Evolutionary conservation across 2,329 filamentous ascomycete genomes (phyloP).

Genomic region (Nothopassalora personata): DNA sequence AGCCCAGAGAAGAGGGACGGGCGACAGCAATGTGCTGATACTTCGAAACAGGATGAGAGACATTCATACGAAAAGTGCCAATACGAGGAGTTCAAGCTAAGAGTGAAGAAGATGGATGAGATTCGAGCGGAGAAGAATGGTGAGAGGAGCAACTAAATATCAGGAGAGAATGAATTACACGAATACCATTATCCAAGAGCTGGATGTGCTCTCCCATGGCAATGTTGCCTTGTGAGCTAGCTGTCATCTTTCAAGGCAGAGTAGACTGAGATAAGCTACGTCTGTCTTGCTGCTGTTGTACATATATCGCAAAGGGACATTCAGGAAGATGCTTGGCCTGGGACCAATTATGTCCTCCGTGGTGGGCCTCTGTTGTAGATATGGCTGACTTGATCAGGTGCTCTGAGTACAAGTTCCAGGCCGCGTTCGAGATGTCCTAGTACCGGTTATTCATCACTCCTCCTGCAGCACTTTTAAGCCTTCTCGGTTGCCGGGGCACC

Average conservation of each 20-base stretch:
- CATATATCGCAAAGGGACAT: conserved; percentile 15
- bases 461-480: no score
- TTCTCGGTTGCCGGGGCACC: not conserved
- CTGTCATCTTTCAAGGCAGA: not conserved
- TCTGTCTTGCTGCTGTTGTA: conserved; percentile 18
- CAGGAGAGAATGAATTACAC: conserved; percentile 4
- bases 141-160: conserved; percentile 69
- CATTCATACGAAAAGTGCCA: conserved; percentile 99
- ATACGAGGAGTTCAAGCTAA: conserved; percentile 97
- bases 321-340: not conserved
- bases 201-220: not conserved
- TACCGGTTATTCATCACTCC: no score
- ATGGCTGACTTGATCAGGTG: no score
- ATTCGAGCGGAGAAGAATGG: conserved; percentile 79
- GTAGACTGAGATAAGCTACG: not conserved
- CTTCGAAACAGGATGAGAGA: conserved; percentile 67
- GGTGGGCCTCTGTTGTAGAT: no score
- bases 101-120: conserved; percentile 98
- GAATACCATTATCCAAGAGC: conserved; percentile 1
- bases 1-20: not conserved
- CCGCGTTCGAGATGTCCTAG: no score
- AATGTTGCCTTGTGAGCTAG: not conserved
- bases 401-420: no score
- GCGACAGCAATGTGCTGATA: not conserved
- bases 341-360: not conserved